These are phyloP conservation scores for Penicillium sp. DNA, from an alignment of 2,329 filamentous ascomycete genomes.

Conservation along the genomic window DNA sequence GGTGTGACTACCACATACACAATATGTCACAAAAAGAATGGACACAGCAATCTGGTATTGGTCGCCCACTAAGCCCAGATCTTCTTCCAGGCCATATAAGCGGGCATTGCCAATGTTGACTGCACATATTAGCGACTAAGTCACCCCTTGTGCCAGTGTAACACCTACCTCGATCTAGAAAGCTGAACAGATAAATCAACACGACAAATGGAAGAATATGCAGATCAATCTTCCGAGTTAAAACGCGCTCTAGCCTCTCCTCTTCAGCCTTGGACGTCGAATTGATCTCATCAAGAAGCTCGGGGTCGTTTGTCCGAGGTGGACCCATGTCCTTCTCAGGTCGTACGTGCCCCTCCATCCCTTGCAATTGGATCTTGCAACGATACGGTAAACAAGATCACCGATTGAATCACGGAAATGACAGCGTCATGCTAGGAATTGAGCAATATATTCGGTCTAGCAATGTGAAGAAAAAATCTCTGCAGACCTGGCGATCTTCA, in stretches of 20 bases:
- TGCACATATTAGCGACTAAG: slow-evolving; percentile 17
- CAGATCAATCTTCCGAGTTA: slow-evolving; percentile 43
- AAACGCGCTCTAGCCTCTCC: slow-evolving; percentile 26
- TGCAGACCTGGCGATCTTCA: not conserved
- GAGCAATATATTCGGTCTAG: not conserved
- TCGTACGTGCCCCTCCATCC: slow-evolving; percentile 12
- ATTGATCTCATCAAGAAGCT: slow-evolving; percentile 13
- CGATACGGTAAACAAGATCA: not conserved
- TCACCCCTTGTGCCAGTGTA: not conserved
- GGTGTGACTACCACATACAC: slow-evolving; percentile 36
- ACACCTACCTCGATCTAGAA: slow-evolving; percentile 61
- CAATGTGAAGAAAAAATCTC: not conserved
- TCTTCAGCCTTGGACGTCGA: slow-evolving; percentile 25
- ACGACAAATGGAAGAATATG: slow-evolving; percentile 45
- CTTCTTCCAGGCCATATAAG: slow-evolving; percentile 63
- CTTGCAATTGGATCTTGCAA: not conserved
- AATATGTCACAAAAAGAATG: slow-evolving; percentile 67
- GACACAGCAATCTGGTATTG: slow-evolving; percentile 71
- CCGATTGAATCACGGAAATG: not conserved
- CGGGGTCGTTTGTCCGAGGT: slow-evolving; percentile 5
- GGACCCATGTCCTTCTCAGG: slow-evolving; percentile 11
- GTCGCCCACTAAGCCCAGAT: slow-evolving; percentile 60
- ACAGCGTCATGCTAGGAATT: not conserved
- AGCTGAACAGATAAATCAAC: slow-evolving; percentile 67
- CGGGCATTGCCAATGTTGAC: slow-evolving; percentile 74